Base-by-base conservation (phyloP, 1,284 basidiomycete species). In the Papiliotrema flavescens region DNA sequence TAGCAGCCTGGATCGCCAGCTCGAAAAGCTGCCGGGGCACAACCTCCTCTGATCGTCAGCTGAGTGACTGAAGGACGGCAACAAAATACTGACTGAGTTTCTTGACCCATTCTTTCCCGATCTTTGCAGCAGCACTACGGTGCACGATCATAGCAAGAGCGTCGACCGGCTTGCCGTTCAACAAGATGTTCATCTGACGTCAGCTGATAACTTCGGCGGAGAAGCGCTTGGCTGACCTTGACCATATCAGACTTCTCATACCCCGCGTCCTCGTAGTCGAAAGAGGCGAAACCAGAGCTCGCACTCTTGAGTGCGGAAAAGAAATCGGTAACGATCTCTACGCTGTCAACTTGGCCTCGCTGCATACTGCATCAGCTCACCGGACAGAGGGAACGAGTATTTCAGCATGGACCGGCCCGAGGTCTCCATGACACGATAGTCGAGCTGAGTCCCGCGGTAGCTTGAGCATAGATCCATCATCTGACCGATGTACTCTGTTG, bases 21-120 rank as follows among this genome's bases (percentile, higher is more conserved):
- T 98, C 95, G 70, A 95, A 98, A 54, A 95, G 79, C 73, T 98
- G 95, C 45, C 89, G 81, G 17, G 93, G 93, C 36, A 98, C 88
- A 17, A 95, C 89, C 64, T 89, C 87, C 76, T 88, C 89, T 92
- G 57, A 35, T 34, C 45, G 43, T 44, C 47, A 46, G 23, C 15
- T 17, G 13, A 36, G 13, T 35, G 7, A 23, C 15, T 44, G 45
- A n/a, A 44, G n/a, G 41, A 24, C 5, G 42, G n/a, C 17, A 15
- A n/a, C 6, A 39, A 2, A 2, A 3, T 22, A 69, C 86, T 69
- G 65, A 90, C 90, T 88, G 50, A 97, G 83, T 74, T 94, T 92
- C 76, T 88, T 89, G 1, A 89, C 87, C 92, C 92, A 96, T 50
- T 80, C 80, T 49, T 85, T 80, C 2, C 86, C 93, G 40, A 93